Conservation (phyloP, 106 monocot genomes). For the Hemerocallis citrina region DNA sequence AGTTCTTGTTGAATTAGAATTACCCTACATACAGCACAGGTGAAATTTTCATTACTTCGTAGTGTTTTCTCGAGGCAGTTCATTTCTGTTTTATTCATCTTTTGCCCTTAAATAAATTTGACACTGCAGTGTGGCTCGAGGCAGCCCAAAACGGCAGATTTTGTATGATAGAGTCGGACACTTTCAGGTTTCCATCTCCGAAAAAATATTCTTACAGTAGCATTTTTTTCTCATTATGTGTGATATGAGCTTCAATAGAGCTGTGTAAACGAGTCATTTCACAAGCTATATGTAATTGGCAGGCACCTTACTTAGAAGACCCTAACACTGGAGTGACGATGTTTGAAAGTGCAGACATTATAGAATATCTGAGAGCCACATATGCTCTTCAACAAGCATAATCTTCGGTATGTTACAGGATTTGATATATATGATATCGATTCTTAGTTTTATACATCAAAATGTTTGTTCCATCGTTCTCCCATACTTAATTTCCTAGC, state of each 20-base stretch:
- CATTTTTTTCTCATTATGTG: neutral
- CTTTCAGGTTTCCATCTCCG: conserved; percentile 8
- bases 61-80: too few relatives aligned
- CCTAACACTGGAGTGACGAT: conserved; percentile 88
- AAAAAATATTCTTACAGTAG: neutral
- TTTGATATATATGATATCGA: neutral
- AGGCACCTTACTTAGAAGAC: conserved; percentile 89
- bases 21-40: conserved; percentile 85
- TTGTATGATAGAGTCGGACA: conserved; percentile 2
- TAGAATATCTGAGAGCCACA: conserved; percentile 76
- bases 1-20: conserved; percentile 82
- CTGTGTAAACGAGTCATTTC: neutral
- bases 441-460: neutral
- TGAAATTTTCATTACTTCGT: conserved; percentile 10
- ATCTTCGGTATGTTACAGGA: neutral
- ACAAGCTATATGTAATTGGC: neutral
- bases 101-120: neutral
- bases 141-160: conserved; percentile 7
- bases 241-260: neutral
- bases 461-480: neutral
- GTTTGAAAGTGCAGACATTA: conserved; percentile 91
- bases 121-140: conserved; percentile 7
- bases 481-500: neutral
- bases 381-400: conserved; percentile 32
- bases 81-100: too few relatives aligned